A percentile compares a stretch with the other conserved stretches of the same genome.
Evolutionary conservation across 208 protist genomes (phyloP).

Genomic region (Tetramitus jugosus): DNA sequence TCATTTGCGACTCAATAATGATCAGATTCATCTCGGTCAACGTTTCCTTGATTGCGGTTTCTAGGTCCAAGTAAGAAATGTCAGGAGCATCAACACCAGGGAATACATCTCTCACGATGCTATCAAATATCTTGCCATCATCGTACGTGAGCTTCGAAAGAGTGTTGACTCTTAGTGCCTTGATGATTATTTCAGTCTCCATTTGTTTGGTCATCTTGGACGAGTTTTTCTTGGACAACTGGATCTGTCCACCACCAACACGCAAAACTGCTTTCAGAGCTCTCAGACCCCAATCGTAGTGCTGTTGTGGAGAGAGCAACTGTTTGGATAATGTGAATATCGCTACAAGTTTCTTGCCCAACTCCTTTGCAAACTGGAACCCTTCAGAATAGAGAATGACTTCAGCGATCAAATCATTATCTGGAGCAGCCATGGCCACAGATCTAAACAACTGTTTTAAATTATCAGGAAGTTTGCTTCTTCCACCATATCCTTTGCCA

Average conservation of each 20-base stretch:
- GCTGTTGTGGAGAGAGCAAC: slow-evolving; percentile 88
- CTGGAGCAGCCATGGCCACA: slow-evolving; percentile 95
- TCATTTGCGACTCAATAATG: slow-evolving; percentile 66
- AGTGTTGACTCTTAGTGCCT: slow-evolving; percentile 90
- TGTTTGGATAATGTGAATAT: slow-evolving; percentile 84
- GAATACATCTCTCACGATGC: slow-evolving; percentile 88
- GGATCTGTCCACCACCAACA: slow-evolving; percentile 59
- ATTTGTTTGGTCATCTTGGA: slow-evolving; percentile 50
- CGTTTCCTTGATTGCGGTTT: slow-evolving; percentile 71
- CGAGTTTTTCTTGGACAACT: slow-evolving; percentile 4
- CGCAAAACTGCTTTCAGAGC: slow-evolving; percentile 91
- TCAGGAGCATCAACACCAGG: slow-evolving; percentile 70
- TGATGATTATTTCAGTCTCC: slow-evolving; percentile 88
- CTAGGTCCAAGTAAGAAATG: slow-evolving; percentile 79
- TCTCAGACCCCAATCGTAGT: slow-evolving; percentile 98
- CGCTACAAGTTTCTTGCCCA: slow-evolving; percentile 80
- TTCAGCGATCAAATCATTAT: slow-evolving; percentile 93
- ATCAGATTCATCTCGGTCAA: slow-evolving; percentile 77
- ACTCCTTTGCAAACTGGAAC: slow-evolving; percentile 81
- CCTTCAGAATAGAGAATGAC: slow-evolving; percentile 94
- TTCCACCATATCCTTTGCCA: slow-evolving; percentile 93
- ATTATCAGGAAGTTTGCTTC: slow-evolving; percentile 96
- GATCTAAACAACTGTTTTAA: slow-evolving; percentile 95
- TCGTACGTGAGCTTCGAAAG: slow-evolving; percentile 94
- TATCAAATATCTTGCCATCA: slow-evolving; percentile 83